Evolutionary conservation across 345 rosid genomes (phyloP).

Genomic region (Eutrema yunnanense): DNA sequence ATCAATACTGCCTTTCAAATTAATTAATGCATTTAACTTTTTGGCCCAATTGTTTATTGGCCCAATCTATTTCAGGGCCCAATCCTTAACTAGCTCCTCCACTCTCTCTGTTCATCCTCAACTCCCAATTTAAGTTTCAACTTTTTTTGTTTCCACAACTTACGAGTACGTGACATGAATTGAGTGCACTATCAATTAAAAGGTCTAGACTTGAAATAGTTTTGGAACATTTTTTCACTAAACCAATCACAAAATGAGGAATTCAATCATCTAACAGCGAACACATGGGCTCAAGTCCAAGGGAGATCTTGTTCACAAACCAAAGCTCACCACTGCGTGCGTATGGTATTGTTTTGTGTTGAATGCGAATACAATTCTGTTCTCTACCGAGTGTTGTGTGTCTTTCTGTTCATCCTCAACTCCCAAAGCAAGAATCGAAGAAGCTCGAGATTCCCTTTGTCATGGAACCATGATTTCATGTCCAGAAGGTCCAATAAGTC

Average conservation of each 20-base stretch:
- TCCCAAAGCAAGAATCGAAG: neutral
- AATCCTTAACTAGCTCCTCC: neutral
- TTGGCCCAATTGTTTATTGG: neutral
- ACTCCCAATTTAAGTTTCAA: no score
- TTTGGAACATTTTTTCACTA: neutral
- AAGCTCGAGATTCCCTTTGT: neutral
- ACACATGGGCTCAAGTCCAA: neutral
- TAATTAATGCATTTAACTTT: neutral
- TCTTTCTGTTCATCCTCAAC: neutral
- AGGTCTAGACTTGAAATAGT: neutral
- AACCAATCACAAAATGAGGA: neutral
- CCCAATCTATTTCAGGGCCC: neutral
- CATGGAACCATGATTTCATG: neutral
- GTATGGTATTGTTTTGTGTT: neutral
- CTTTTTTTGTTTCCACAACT: no score
- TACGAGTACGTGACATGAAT: no score
- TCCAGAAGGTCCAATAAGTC: neutral
- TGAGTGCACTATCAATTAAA: neutral
- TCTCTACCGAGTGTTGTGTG: neutral
- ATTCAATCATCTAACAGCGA: neutral
- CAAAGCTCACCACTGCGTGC: neutral
- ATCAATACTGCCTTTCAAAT: neutral
- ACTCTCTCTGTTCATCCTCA: no score
- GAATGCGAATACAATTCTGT: neutral
- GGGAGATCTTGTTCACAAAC: neutral